Evolutionary conservation across 805 yeast species (phyloP).

Genomic region (Saccharomycopsis oosterbeekiorum): DNA sequence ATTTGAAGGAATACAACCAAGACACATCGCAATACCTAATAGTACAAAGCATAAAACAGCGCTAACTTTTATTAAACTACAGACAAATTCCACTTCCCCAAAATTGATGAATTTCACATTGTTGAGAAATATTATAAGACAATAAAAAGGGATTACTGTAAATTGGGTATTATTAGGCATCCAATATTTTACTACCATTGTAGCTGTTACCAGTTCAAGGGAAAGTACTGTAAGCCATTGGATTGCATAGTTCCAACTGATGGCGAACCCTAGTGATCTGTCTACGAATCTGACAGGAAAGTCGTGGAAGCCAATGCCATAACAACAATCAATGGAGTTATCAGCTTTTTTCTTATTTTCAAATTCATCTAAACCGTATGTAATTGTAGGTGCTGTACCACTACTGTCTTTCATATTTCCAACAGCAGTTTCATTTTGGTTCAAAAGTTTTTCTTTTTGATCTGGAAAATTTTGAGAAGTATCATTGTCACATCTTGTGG

Average conservation of each 20-base stretch:
- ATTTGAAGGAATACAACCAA: conserved; percentile 40
- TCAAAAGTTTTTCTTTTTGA: background rate
- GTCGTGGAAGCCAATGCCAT: background rate
- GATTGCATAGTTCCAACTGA: conserved; percentile 49
- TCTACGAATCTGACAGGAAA: conserved; percentile 28
- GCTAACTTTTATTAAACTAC: conserved; percentile 38
- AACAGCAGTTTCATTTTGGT: background rate
- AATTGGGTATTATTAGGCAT: conserved; percentile 33
- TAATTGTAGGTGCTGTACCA: background rate
- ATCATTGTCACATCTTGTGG: conserved; percentile 42
- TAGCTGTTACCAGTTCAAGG: conserved; percentile 27
- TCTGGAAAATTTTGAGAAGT: conserved; percentile 37
- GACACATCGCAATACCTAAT: conserved; percentile 37
- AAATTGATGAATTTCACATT: conserved; percentile 39
- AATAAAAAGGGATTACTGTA: conserved; percentile 42
- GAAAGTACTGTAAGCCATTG: conserved; percentile 45
- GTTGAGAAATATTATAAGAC: conserved; percentile 37
- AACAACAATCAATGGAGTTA: background rate
- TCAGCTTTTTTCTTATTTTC: too few relatives aligned
- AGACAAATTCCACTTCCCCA: conserved; percentile 30
- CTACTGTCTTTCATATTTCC: background rate
- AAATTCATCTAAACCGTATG: background rate
- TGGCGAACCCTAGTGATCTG: conserved; percentile 51
- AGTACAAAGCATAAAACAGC: conserved; percentile 46
- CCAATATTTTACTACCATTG: conserved; percentile 46